Conservation (phyloP, 305 asterid genomes). For the Fraxinus sp. region DNA sequence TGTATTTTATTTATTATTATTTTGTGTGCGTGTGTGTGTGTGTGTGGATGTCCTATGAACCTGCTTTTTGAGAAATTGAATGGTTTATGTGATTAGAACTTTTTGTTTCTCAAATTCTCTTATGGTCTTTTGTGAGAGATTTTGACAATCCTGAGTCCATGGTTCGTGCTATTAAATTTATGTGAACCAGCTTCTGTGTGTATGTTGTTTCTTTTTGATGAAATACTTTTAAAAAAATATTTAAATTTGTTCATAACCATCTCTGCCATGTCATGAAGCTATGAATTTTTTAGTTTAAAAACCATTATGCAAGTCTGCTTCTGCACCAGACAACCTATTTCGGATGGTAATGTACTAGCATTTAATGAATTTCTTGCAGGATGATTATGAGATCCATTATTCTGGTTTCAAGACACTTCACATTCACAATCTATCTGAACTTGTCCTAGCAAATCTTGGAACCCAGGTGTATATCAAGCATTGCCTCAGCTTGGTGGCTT, state of each 20-base stretch:
- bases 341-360: conserved; percentile 16
- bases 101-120: background rate
- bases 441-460: conserved; percentile 78
- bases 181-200: conserved; percentile 9
- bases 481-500: conserved; percentile 20
- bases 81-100: background rate
- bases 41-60: background rate
- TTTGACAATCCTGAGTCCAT: background rate
- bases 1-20: background rate
- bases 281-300: background rate
- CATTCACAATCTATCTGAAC: conserved; percentile 89
- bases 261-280: background rate
- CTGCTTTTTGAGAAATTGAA: background rate
- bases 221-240: conserved; percentile 12
- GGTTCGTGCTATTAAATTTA: background rate
- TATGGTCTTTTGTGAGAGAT: background rate
- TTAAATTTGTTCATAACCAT: background rate
- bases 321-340: conserved; percentile 12
- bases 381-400: conserved; percentile 70
- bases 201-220: conserved; percentile 14
- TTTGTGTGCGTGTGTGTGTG: background rate
- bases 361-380: conserved; percentile 53
- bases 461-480: conserved; percentile 49
- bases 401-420: conserved; percentile 79
- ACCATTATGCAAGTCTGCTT: background rate